Percentiles rank a stretch among this genome's conserved stretches.
phyloP scores from a whole-genome alignment of 768 basidiomycete genomes.

The Rhizopogon sp. region DNA sequence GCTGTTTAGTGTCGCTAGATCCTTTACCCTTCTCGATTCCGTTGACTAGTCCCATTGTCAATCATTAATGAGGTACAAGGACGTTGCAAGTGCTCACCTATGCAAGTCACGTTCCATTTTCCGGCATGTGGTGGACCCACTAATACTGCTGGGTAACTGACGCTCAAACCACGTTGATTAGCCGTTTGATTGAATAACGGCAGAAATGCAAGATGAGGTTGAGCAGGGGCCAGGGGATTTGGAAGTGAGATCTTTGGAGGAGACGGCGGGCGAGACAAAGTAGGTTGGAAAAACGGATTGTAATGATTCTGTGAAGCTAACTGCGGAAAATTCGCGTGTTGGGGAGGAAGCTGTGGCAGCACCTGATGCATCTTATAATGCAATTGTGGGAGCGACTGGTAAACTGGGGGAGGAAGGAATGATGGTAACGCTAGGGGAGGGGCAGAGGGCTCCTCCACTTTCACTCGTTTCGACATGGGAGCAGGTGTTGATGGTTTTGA shows the following conservation, averaged over 20 bases:
- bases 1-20: constrained; percentile 62
- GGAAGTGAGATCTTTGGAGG: constrained; percentile 30
- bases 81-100: constrained; percentile 44
- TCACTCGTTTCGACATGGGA: constrained; percentile 24
- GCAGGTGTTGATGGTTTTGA: constrained; percentile 6
- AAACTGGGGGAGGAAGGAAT: constrained; percentile 21
- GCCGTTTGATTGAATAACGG: constrained; percentile 75
- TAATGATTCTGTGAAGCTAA: constrained; percentile 20
- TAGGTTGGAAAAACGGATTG: constrained; percentile 20
- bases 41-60: constrained; percentile 43
- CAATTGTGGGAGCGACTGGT: constrained; percentile 17
- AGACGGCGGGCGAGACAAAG: constrained; percentile 23
- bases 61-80: neutral
- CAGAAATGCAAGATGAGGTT: constrained; percentile 58
- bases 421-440: constrained; percentile 10
- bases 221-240: constrained; percentile 63
- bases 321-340: constrained; percentile 9
- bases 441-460: constrained; percentile 20
- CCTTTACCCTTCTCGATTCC: constrained; percentile 66
- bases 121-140: constrained; percentile 65
- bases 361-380: constrained; percentile 25
- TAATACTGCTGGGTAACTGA: constrained; percentile 58
- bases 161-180: constrained; percentile 54
- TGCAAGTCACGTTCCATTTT: constrained; percentile 60
- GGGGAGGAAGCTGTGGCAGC: constrained; percentile 7